Conservation (phyloP, 2,329 filamentous ascomycete species). For the Lizonia empirigonia region DNA sequence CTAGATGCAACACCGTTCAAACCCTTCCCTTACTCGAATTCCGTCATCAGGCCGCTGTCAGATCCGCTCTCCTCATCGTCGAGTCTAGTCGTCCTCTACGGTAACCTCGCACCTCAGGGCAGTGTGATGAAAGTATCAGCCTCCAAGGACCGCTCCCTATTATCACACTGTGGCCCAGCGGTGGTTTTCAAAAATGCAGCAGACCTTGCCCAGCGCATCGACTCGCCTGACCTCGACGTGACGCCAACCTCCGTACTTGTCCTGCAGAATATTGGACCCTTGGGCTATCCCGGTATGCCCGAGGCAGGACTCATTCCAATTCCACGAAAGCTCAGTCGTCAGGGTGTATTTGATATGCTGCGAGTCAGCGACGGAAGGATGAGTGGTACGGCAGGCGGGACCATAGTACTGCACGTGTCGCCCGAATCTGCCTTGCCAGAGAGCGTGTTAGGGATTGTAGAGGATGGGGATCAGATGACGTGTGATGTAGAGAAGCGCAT, state of each 20-base stretch:
- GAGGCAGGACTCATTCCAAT: constrained; percentile 85
- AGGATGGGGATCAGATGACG: constrained; percentile 56
- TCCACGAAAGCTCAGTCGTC: constrained; percentile 64
- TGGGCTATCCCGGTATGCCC: constrained; percentile 90
- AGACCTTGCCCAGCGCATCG: constrained; percentile 74
- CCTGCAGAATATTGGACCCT: constrained; percentile 87
- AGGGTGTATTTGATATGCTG: constrained; percentile 60
- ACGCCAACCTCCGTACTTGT: constrained; percentile 82
- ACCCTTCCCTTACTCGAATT: constrained; percentile 45
- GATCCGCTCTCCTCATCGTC: constrained; percentile 82
- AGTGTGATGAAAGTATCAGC: constrained; percentile 94
- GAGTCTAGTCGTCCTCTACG: constrained; percentile 81
- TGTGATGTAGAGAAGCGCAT: constrained; percentile 53
- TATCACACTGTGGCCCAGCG: constrained; percentile 78
- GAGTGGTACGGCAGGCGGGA: constrained; percentile 62
- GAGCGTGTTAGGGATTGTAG: constrained; percentile 57
- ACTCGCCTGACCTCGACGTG: constrained; percentile 68
- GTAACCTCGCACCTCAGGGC: constrained; percentile 84
- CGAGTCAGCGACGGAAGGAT: constrained; percentile 61
- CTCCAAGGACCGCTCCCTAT: constrained; percentile 71
- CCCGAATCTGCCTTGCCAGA: constrained; percentile 57
- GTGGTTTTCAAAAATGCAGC: constrained; percentile 83
- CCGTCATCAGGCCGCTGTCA: constrained; percentile 59
- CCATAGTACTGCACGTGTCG: constrained; percentile 60
- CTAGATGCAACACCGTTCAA: constrained; percentile 75